Percentiles rank a stretch among this genome's conserved stretches.
These are phyloP conservation scores for Didymella glomerata DNA, from an alignment of 2,329 filamentous ascomycete genomes.

Conservation along the genomic window DNA sequence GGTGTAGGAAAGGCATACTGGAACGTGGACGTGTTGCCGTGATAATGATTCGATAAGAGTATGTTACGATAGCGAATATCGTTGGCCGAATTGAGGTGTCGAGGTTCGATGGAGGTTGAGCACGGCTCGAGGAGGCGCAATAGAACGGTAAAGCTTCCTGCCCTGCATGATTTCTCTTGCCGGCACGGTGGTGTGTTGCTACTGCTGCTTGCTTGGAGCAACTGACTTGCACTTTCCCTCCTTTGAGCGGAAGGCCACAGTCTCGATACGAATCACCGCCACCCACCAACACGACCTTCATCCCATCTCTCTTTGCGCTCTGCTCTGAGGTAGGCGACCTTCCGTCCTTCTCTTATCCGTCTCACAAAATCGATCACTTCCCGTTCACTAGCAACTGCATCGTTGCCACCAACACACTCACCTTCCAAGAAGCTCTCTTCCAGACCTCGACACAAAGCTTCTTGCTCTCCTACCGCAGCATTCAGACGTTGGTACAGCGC, in stretches of 20 bases:
- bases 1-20: not conserved
- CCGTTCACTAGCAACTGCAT: slow-evolving; percentile 71
- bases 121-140: not conserved
- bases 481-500: slow-evolving; percentile 83
- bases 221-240: not conserved
- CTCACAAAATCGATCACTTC: slow-evolving; percentile 87
- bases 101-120: not conserved
- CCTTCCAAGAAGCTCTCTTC: slow-evolving; percentile 92
- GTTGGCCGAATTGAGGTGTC: not conserved
- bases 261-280: slow-evolving; percentile 63
- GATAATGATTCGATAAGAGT: not conserved
- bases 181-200: not conserved
- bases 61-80: not conserved
- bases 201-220: slow-evolving; percentile 1
- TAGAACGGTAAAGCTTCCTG: not conserved
- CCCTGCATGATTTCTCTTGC: not conserved
- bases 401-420: slow-evolving; percentile 52
- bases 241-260: not conserved
- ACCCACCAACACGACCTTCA: slow-evolving; percentile 91
- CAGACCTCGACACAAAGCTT: slow-evolving; percentile 78
- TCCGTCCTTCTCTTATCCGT: slow-evolving; percentile 80
- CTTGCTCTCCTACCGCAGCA: slow-evolving; percentile 82
- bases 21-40: not conserved
- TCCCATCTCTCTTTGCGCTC: slow-evolving; percentile 96
- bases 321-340: slow-evolving; percentile 78